Conservation (phyloP, 2,329 filamentous ascomycete genomes). For the Stachybotrys elegans region DNA sequence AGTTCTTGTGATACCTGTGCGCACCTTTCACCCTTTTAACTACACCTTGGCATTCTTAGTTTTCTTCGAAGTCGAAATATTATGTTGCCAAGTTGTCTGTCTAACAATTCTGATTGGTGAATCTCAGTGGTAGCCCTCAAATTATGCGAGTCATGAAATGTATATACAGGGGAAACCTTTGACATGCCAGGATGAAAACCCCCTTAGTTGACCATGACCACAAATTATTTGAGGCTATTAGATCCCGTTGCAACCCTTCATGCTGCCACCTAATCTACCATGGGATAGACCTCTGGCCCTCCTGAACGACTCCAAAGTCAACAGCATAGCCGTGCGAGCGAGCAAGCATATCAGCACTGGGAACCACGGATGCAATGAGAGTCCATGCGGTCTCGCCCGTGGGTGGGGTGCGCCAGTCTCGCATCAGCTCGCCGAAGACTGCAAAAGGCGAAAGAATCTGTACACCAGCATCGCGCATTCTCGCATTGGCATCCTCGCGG, state of each 20-base stretch:
- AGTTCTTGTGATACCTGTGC: too few species aligned
- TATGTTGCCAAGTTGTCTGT: too few species aligned
- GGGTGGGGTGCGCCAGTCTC: conserved; percentile 44
- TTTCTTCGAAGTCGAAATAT: too few species aligned
- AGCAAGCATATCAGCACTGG: conserved; percentile 47
- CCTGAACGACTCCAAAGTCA: conserved; percentile 44
- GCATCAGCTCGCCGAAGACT: conserved; percentile 51
- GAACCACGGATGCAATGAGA: conserved; percentile 47
- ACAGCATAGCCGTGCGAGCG: conserved; percentile 47
- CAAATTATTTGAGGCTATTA: neutral
- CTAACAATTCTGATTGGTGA: too few species aligned
- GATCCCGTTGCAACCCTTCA: neutral
- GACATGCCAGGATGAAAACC: neutral
- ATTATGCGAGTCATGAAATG: too few species aligned
- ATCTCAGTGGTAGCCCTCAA: too few species aligned
- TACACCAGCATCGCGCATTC: conserved; percentile 54
- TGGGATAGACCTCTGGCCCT: conserved; percentile 32
- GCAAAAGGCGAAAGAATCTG: conserved; percentile 44
- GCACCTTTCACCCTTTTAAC: too few species aligned
- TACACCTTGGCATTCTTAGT: too few species aligned
- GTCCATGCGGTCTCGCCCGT: conserved; percentile 41
- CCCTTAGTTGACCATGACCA: neutral
- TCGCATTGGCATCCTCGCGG: conserved; percentile 47
- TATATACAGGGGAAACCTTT: neutral
- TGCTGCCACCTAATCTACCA: neutral